Base-by-base conservation (phyloP, 2,329 filamentous ascomycete genomes). In the Sporothrix luriei region DNA sequence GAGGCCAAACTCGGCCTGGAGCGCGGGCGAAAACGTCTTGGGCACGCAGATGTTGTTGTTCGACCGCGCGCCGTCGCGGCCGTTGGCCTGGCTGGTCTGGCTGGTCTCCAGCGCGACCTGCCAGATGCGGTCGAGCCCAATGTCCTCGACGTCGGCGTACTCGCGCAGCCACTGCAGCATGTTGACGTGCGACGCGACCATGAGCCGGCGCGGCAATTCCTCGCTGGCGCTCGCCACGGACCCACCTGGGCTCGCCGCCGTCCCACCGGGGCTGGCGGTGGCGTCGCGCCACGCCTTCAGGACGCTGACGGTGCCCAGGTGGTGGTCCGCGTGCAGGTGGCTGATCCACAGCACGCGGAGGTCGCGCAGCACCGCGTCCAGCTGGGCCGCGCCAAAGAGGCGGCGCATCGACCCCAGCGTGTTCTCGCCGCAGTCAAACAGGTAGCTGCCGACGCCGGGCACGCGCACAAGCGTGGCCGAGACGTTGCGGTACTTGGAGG, bases 251-350 rank as follows among this genome's bases (percentile, higher is more conserved):
- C n/a, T n/a, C n/a, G n/a, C n/a, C n/a, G n/a, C n/a, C n/a, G n/a
- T n/a, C n/a, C n/a, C n/a, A n/a, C 38, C 38, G 38, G 38, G 38
- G 38, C 13, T 75, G 6, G 76, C 81, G 52, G 80, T 85, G 72
- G 80, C 81, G 55, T 88, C 84, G 68, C 92, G 88, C 92, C 93
- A 97, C 6, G 91, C 91, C 75, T 87, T 89, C 76, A 98, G 87
- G n/a, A 98, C 82, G 6, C 89, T 87, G n/a, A 87, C 84, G 0
- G 89, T 91, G 38, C 95, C 95, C 24, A 99, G 85, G 77, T 98
- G 95, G 79, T 99, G 95, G 80, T 99, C 95, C 4, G 95, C 95
- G 79, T 99, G 95, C 72, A 97, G 83, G 80, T 99, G 95, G 78
- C 92, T 97, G 79, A 99, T 95, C 88, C 93, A 97, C 72, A 99